phyloP scores from a whole-genome alignment of 106 monocot species.

The Chionographis japonica region DNA sequence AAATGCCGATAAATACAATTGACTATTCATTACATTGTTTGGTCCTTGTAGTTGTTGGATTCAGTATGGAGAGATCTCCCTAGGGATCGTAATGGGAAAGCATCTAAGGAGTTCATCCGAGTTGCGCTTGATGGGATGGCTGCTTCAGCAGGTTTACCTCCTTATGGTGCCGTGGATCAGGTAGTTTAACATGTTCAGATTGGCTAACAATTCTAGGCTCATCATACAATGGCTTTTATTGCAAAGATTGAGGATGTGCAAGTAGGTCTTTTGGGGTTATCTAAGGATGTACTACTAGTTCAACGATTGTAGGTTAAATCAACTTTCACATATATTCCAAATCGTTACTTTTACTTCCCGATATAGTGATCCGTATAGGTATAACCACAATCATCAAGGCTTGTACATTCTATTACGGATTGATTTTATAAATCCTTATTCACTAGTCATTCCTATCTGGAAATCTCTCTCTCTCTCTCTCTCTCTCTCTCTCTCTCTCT shows the following conservation, averaged over 20 bases:
- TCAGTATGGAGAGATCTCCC: constrained; percentile 50
- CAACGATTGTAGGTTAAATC: no score
- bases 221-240: neutral
- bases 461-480: no score
- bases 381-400: no score
- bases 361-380: neutral
- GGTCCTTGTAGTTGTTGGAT: constrained; percentile 40
- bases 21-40: neutral
- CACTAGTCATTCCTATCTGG: no score
- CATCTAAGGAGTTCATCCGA: constrained; percentile 48
- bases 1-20: neutral
- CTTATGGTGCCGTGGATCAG: constrained; percentile 58
- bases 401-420: no score
- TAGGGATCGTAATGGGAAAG: constrained; percentile 29
- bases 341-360: neutral
- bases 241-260: no score
- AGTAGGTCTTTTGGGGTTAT: neutral
- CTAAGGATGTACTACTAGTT: neutral
- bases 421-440: no score
- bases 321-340: neutral
- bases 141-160: constrained; percentile 59
- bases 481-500: no score
- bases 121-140: constrained; percentile 55
- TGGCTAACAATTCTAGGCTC: neutral
- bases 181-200: constrained; percentile 14